Evolutionary conservation across 768 basidiomycete species (phyloP).

Genomic region (Suillus americanus): DNA sequence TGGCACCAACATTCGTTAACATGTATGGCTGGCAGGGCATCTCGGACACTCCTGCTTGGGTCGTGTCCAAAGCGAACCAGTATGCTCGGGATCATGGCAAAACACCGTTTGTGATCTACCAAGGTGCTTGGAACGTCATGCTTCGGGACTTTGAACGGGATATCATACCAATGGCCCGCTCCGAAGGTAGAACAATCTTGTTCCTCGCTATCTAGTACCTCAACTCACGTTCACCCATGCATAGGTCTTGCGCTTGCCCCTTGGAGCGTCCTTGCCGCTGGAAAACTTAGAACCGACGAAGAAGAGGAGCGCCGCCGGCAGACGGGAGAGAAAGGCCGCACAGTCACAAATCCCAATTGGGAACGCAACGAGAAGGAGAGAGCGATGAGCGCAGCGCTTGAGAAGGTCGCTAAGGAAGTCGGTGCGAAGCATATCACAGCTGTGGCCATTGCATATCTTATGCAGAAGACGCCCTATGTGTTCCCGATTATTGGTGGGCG

Average conservation of each 20-base stretch:
- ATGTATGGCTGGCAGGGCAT: conserved; percentile 24
- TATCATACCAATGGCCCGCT: conserved; percentile 34
- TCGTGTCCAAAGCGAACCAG: conserved; percentile 36
- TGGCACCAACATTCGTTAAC: neutral
- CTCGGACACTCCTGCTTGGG: conserved; percentile 37
- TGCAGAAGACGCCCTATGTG: conserved; percentile 46
- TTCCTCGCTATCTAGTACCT: neutral
- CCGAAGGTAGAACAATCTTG: conserved; percentile 33
- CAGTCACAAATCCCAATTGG: conserved; percentile 22
- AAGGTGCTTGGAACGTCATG: conserved; percentile 34
- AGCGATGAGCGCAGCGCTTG: conserved; percentile 35
- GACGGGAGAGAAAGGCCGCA: conserved; percentile 28
- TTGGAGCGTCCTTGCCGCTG: conserved; percentile 38
- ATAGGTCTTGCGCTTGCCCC: conserved; percentile 40
- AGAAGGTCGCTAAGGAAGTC: conserved; percentile 40
- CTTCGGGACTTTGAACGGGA: conserved; percentile 39
- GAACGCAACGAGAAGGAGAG: conserved; percentile 39
- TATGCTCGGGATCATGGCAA: conserved; percentile 38
- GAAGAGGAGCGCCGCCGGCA: conserved; percentile 24
- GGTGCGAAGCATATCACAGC: conserved; percentile 34
- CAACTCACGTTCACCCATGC: conserved; percentile 18
- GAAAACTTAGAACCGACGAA: conserved; percentile 26
- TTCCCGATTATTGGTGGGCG: conserved; percentile 52
- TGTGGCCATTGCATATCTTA: conserved; percentile 52
- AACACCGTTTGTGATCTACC: conserved; percentile 43